Conservation (phyloP, 2,329 filamentous ascomycete species). For the Colletotrichum zoysiae region DNA sequence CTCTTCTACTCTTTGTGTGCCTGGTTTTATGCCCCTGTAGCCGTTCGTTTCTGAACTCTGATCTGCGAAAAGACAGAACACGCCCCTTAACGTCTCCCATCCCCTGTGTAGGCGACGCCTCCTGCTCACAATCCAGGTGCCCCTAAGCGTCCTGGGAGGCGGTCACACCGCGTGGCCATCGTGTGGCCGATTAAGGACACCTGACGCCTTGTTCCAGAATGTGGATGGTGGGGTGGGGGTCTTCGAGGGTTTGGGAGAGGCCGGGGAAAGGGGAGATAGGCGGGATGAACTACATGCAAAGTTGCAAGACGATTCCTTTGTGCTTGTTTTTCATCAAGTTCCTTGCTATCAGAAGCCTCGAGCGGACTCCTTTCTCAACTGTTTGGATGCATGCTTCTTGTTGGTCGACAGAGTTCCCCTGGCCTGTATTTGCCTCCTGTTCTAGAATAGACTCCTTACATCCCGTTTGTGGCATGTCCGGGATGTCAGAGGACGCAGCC, state of each 20-base stretch:
- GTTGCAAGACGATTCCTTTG: not conserved
- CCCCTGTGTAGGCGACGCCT: not conserved
- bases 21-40: not conserved
- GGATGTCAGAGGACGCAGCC: conserved; percentile 4
- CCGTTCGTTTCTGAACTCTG: not conserved
- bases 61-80: not conserved
- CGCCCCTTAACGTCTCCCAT: not conserved
- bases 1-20: not conserved
- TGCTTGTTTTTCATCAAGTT: not conserved
- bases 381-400: not conserved
- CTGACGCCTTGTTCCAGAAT: conserved; percentile 25
- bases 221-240: conserved; percentile 12
- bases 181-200: conserved; percentile 26
- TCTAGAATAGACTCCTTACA: not conserved
- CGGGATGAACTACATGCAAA: conserved; percentile 1
- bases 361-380: not conserved
- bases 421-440: not conserved
- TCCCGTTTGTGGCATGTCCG: not conserved
- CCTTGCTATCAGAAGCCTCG: not conserved
- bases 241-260: conserved; percentile 8
- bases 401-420: not conserved
- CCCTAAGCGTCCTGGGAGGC: conserved; percentile 1
- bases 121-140: conserved; percentile 14
- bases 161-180: conserved; percentile 8
- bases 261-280: conserved; percentile 1